Conservation (phyloP, 495 filamentous ascomycete species). For the Aspergillus conjunctus region DNA sequence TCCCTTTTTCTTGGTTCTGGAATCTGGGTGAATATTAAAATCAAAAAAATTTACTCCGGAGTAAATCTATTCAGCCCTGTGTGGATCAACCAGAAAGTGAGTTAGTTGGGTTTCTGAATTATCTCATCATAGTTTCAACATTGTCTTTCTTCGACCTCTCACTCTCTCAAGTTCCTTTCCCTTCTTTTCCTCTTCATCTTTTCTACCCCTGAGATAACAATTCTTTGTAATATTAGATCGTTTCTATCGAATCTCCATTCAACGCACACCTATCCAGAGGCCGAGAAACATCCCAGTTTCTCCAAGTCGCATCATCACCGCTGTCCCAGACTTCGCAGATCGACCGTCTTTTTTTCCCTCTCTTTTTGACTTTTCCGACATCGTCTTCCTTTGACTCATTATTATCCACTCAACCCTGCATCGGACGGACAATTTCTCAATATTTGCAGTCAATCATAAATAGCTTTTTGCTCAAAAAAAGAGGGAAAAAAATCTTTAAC, state of each 20-base stretch:
- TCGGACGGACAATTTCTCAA: slow-evolving; percentile 1
- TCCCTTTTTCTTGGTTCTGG: neutral
- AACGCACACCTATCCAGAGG: neutral
- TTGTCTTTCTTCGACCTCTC: neutral
- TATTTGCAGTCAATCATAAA: neutral
- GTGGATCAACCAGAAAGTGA: slow-evolving; percentile 1
- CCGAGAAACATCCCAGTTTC: slow-evolving; percentile 4
- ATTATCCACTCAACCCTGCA: slow-evolving; percentile 1
- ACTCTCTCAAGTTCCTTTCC: too few species aligned
- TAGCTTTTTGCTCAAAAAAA: neutral
- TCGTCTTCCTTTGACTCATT: slow-evolving; percentile 8
- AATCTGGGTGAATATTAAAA: neutral
- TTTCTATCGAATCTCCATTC: neutral
- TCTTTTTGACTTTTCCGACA: slow-evolving; percentile 4
- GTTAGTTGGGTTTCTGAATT: neutral
- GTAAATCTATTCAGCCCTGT: neutral
- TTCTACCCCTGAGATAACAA: neutral
- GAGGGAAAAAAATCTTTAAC: neutral
- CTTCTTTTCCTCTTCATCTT: neutral
- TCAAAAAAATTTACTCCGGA: neutral
- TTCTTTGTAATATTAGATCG: too few species aligned
- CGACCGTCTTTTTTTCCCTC: neutral
- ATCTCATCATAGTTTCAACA: slow-evolving; percentile 2
- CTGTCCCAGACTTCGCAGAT: slow-evolving; percentile 6
- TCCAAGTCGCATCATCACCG: slow-evolving; percentile 7